Base-by-base conservation (phyloP, 2,329 filamentous ascomycete genomes). In the Fusarium nodosum region DNA sequence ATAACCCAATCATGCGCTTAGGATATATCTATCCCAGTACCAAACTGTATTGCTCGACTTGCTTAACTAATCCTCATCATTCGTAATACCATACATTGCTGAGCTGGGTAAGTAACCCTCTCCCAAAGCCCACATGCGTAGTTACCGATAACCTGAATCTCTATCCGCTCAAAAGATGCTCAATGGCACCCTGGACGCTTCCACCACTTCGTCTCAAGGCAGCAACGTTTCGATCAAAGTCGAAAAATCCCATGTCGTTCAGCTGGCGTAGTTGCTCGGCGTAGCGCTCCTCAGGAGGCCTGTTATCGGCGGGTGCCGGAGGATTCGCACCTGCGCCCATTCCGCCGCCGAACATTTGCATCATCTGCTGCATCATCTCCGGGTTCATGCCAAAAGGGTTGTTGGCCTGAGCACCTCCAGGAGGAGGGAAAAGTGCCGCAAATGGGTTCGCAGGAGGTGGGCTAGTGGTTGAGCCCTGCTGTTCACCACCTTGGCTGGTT, bases 241-340 rank as follows among this genome's bases (percentile, higher is more conserved):
- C 94, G 78, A 90, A 97, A 82, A 99, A 99, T 5, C 96, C 96
- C 96, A 99, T 99, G 71, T 98, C 96, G 79, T 99, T 99, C 67
- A 99, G 83, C 81, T 98, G 94, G 64, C 93, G 86, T 51, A 99
- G 84, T 81, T 99, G 95, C 33, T 93, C 90, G 5, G 92, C 94
- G 74, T 97, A 99, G 62, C 93, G 86, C 80, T 98, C 96, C 83
- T 99, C 96, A 0, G 96, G 95, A 7, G 96, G 94, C 66, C 95
- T 87, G 75, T 86, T 97, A 80, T 99, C 96, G 4, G 86, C 80
- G 7, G 93, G 91, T 20, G 87, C 81, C 18, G 86, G 80, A 15
- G 86, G 79, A 3, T 86, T 77, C 22, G 77, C 79, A 4, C 77
- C 80, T 41, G 75, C 41, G 15, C 41, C 44, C 28, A 46, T 36